These are phyloP conservation scores for Beverwykella pulmonaria DNA, from an alignment of 495 filamentous ascomycete genomes.

Conservation along the genomic window DNA sequence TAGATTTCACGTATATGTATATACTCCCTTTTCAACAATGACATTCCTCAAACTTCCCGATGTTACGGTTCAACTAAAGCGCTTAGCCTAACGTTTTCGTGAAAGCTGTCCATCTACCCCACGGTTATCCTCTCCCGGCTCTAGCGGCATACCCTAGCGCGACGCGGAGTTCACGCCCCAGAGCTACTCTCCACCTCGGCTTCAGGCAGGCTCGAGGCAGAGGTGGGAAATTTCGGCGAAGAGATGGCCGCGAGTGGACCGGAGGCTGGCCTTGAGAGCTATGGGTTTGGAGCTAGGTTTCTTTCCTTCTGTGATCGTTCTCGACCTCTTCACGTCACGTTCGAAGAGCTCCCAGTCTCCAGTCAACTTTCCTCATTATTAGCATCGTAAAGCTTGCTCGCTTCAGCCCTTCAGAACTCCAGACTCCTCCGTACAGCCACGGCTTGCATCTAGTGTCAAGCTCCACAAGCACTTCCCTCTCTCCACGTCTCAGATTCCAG, in stretches of 20 bases:
- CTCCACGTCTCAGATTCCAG: too few species aligned
- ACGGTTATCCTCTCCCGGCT: constrained; percentile 19
- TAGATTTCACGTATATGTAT: background rate
- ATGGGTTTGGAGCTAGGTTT: background rate
- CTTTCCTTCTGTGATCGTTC: background rate
- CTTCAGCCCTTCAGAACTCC: too few species aligned
- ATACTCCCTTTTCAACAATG: background rate
- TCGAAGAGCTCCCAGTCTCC: too few species aligned
- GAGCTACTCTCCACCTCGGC: constrained; percentile 21
- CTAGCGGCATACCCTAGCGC: constrained; percentile 17
- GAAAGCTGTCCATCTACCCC: constrained; percentile 4
- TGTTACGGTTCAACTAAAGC: too few species aligned
- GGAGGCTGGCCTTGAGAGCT: background rate
- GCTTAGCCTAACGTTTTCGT: too few species aligned
- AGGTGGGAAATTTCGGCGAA: background rate
- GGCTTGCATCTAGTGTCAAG: too few species aligned
- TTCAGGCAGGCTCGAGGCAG: constrained; percentile 12
- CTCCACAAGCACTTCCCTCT: background rate
- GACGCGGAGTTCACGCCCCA: constrained; percentile 11
- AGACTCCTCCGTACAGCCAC: too few species aligned
- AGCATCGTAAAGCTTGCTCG: too few species aligned
- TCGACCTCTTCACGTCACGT: too few species aligned
- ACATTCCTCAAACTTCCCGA: background rate
- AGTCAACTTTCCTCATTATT: too few species aligned
- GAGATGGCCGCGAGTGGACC: background rate